Evolutionary conservation across 805 yeast genomes (phyloP).

Genomic region (Ogataea philodendri): DNA sequence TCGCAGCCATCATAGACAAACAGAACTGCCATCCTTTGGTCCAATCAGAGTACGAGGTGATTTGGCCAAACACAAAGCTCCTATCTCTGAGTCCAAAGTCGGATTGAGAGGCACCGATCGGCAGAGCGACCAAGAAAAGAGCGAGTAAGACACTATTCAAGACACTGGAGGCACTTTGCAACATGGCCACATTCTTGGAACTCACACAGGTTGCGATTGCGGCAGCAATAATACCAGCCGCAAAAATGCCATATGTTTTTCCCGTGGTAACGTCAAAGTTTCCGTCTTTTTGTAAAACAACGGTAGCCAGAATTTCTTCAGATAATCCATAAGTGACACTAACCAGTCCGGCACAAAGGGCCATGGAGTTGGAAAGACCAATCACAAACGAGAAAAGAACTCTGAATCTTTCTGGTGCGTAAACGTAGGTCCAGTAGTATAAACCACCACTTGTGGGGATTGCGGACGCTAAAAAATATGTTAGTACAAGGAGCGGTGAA

Average conservation of each 20-base stretch:
- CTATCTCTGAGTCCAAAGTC: conserved; percentile 32
- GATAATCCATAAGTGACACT: conserved; percentile 71
- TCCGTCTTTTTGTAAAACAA: conserved; percentile 49
- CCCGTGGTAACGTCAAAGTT: conserved; percentile 51
- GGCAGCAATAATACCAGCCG: conserved; percentile 55
- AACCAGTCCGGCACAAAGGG: conserved; percentile 63
- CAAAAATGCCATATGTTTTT: conserved; percentile 61
- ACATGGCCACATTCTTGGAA: conserved; percentile 51
- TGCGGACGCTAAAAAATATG: conserved; percentile 53
- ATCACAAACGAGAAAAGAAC: conserved; percentile 58
- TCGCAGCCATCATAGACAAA: conserved; percentile 52
- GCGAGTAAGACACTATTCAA: conserved; percentile 51
- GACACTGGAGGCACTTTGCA: conserved; percentile 58
- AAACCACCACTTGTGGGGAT: conserved; percentile 77
- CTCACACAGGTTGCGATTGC: conserved; percentile 55
- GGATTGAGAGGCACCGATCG: conserved; percentile 43
- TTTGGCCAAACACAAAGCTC: conserved; percentile 52
- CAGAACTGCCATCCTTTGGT: conserved; percentile 56
- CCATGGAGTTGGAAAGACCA: conserved; percentile 67
- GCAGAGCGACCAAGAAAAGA: conserved; percentile 60
- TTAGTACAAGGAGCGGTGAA: no score
- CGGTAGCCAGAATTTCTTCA: conserved; percentile 55
- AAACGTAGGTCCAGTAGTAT: conserved; percentile 65
- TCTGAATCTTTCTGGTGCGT: conserved; percentile 53
- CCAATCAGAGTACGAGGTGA: conserved; percentile 52